A percentile compares a stretch with the other conserved stretches of the same genome.
phyloP scores from a whole-genome alignment of 495 filamentous ascomycete species.

The Talaromyces adpressus region DNA sequence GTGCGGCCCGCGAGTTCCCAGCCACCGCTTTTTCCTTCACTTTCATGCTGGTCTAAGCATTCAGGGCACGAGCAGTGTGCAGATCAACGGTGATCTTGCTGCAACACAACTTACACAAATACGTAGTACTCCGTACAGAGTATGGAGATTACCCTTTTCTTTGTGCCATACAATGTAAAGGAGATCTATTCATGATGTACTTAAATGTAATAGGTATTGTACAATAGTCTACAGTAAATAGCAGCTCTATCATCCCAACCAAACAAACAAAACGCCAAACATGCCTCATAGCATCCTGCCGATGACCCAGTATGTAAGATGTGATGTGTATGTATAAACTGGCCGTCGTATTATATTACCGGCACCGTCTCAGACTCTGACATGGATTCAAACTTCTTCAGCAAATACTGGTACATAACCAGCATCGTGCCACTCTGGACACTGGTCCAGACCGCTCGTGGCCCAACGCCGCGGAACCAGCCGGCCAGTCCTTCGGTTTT shows the following conservation, averaged over 20 bases:
- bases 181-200: not conserved
- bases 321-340: not conserved
- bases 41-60: not conserved
- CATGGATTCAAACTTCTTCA: conserved; percentile 63
- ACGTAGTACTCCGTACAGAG: too few species aligned
- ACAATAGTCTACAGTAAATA: not conserved
- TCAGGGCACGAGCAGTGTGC: not conserved
- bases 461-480: conserved; percentile 93
- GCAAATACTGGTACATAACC: conserved; percentile 83
- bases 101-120: not conserved
- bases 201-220: not conserved
- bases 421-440: conserved; percentile 97
- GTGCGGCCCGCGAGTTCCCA: not conserved
- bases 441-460: conserved; percentile 93
- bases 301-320: not conserved
- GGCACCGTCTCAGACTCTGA: conserved; percentile 1
- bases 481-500: conserved; percentile 77
- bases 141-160: not conserved
- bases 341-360: not conserved
- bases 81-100: not conserved
- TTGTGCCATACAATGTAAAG: not conserved
- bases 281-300: conserved; percentile 1
- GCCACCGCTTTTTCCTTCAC: conserved; percentile 1
- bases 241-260: not conserved
- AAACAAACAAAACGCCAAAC: conserved; percentile 1